Percentiles rank a stretch among this genome's conserved stretches.
Evolutionary conservation across 495 filamentous ascomycete genomes (phyloP).

Genomic region (Hypomontagnella submonticulosa): DNA sequence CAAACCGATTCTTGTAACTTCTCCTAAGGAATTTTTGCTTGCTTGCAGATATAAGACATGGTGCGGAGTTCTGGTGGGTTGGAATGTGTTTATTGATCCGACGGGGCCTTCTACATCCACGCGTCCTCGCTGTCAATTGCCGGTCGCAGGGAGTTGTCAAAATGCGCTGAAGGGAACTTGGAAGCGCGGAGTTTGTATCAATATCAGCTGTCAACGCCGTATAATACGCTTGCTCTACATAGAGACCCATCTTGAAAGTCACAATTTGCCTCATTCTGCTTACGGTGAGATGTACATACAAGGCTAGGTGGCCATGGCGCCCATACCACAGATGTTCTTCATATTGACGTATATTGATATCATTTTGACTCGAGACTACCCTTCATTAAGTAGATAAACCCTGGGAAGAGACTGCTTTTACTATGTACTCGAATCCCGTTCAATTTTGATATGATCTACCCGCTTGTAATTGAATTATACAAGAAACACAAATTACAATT

Average conservation of each 20-base stretch:
- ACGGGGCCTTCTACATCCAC: slow-evolving; percentile 8
- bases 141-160: slow-evolving; percentile 26
- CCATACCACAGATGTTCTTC: too few relatives aligned
- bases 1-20: slow-evolving; percentile 2
- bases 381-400: too few relatives aligned
- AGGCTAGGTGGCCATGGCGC: too few relatives aligned
- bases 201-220: slow-evolving; percentile 22
- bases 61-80: slow-evolving; percentile 30
- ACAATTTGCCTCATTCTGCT: slow-evolving; percentile 1
- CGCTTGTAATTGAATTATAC: too few relatives aligned
- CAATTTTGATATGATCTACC: too few relatives aligned
- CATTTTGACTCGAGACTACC: too few relatives aligned
- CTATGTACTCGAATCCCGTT: too few relatives aligned
- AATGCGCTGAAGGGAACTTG: slow-evolving; percentile 19
- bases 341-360: too few relatives aligned
- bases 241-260: slow-evolving; percentile 15
- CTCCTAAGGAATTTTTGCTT: slow-evolving; percentile 7
- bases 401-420: too few relatives aligned
- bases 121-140: slow-evolving; percentile 8
- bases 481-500: too few relatives aligned
- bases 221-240: slow-evolving; percentile 36
- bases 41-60: slow-evolving; percentile 19
- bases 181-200: slow-evolving; percentile 46
- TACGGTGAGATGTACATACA: background rate
- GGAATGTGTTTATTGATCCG: slow-evolving; percentile 10